Conservation (phyloP, 257 asterid genomes). For the Parsonsia alboflavescens region DNA sequence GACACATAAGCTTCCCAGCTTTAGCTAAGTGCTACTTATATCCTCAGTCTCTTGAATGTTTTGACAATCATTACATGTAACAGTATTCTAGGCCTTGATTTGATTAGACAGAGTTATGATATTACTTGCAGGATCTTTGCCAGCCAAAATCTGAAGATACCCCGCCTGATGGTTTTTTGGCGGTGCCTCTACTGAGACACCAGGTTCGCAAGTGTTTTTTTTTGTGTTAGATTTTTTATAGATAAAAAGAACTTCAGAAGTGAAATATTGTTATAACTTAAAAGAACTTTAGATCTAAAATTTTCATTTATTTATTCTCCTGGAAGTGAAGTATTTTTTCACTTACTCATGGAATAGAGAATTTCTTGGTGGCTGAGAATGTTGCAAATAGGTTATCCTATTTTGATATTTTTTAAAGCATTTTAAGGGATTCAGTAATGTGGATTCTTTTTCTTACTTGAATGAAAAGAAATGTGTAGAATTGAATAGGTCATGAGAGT, state of each 20-base stretch:
- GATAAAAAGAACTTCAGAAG: not conserved
- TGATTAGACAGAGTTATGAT: not conserved
- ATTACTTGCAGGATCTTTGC: constrained; percentile 47
- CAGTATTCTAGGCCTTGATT: not conserved
- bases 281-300: not conserved
- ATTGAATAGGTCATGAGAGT: not conserved
- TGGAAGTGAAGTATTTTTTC: not conserved
- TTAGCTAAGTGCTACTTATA: not conserved
- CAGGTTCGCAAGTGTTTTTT: constrained; percentile 35
- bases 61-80: not conserved
- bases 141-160: constrained; percentile 74
- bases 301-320: not conserved
- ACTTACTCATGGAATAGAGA: not conserved
- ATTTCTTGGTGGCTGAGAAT: not conserved
- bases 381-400: not conserved
- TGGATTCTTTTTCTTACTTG: not conserved
- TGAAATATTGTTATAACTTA: not conserved
- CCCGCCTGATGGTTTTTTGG: constrained; percentile 77
- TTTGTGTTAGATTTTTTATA: not conserved
- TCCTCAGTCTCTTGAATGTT: not conserved
- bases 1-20: not conserved
- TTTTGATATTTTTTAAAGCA: not conserved
- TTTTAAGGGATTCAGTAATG: not conserved
- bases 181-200: constrained; percentile 82
- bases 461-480: not conserved